Conservation (phyloP, 2,329 filamentous ascomycete species). For the Alternaria tenuissima region DNA sequence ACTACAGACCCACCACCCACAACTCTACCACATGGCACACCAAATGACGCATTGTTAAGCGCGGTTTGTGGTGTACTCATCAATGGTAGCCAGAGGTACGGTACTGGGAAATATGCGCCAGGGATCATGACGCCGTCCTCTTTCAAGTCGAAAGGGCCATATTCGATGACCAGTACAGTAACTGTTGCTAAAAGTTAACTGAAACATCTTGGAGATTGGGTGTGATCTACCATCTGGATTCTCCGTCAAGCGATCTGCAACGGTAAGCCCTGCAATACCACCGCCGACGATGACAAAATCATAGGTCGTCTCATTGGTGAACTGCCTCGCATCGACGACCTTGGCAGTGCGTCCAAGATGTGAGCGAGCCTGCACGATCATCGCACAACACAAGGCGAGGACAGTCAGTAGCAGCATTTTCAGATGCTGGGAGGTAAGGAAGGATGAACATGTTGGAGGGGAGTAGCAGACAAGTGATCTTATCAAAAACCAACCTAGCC, state of each 20-base stretch:
- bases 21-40: conserved; percentile 31
- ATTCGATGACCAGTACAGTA: conserved; percentile 41
- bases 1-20: conserved; percentile 47
- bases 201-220: background rate
- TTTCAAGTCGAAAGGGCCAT: conserved; percentile 33
- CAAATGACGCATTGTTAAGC: conserved; percentile 25
- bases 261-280: conserved; percentile 35
- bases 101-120: conserved; percentile 29
- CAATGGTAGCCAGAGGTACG: conserved; percentile 34
- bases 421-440: background rate
- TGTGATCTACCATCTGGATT: conserved; percentile 23
- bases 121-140: conserved; percentile 35
- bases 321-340: conserved; percentile 12
- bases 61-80: conserved; percentile 28
- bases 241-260: conserved; percentile 39
- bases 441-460: background rate
- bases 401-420: background rate
- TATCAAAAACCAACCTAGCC: background rate
- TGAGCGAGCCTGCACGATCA: conserved; percentile 3
- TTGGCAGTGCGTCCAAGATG: conserved; percentile 15
- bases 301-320: conserved; percentile 22
- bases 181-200: conserved; percentile 10
- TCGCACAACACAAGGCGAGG: background rate
- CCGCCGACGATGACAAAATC: conserved; percentile 41
- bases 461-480: background rate